A percentile compares a stretch with the other conserved stretches of the same genome.
Evolutionary conservation across 2,329 filamentous ascomycete genomes (phyloP).

Genomic region (Hypoxylon sp.): DNA sequence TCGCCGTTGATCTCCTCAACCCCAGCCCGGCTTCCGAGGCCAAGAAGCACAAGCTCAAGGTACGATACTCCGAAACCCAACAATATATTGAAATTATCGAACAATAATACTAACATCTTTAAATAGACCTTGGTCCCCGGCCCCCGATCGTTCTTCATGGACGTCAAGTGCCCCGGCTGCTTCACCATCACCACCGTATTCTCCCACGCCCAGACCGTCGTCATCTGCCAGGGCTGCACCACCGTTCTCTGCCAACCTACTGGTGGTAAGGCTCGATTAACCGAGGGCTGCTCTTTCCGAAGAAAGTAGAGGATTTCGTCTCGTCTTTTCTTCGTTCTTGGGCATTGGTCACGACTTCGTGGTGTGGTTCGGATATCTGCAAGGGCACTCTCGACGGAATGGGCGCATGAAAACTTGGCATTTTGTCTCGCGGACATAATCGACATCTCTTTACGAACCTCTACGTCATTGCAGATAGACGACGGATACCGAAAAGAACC

Average conservation of each 20-base stretch:
- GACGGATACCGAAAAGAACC: slow-evolving; percentile 74
- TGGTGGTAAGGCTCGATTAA: slow-evolving; percentile 98
- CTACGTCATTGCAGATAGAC: slow-evolving; percentile 76
- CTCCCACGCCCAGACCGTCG: slow-evolving; percentile 99
- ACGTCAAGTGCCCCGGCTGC: slow-evolving; percentile 99
- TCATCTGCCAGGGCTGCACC: slow-evolving; percentile 99
- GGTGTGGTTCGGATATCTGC: slow-evolving; percentile 73
- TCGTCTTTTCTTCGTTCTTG: slow-evolving; percentile 61
- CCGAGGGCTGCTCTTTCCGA: slow-evolving; percentile 99
- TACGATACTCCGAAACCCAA: slow-evolving; percentile 63
- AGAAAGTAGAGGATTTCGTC: slow-evolving; percentile 87
- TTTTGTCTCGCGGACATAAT: slow-evolving; percentile 56
- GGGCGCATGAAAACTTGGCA: slow-evolving; percentile 63
- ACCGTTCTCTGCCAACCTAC: slow-evolving; percentile 99
- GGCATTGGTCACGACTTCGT: slow-evolving; percentile 63
- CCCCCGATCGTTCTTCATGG: slow-evolving; percentile 99
- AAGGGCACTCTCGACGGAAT: slow-evolving; percentile 63
- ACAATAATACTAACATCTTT: slow-evolving; percentile 45
- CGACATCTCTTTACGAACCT: slow-evolving; percentile 55
- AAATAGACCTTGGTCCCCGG: slow-evolving; percentile 89
- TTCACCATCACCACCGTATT: slow-evolving; percentile 99
- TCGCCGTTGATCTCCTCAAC: slow-evolving; percentile 99
- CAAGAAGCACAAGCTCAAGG: slow-evolving; percentile 99
- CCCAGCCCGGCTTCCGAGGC: slow-evolving; percentile 97
- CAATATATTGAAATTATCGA: slow-evolving; percentile 32